Base-by-base conservation (phyloP, 306 rosid species). In the Trifolium pratense region DNA sequence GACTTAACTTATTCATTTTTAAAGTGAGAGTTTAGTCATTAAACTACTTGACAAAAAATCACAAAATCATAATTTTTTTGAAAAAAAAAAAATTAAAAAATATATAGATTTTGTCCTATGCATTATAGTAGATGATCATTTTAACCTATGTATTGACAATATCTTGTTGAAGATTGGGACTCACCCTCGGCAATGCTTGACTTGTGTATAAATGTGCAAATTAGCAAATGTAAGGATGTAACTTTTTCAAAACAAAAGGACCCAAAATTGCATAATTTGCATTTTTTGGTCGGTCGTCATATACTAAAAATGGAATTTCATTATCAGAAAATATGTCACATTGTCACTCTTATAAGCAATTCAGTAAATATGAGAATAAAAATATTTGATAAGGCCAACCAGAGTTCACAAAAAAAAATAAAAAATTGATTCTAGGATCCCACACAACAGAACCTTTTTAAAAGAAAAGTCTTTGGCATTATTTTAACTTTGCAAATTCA, bases 401-500 rank as follows among this genome's bases (percentile, higher is more conserved):
- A 66, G 34, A 48, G 56, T 46, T 40, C 18, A 71, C 25, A 15
- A 43, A 16, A 20, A 60, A 3, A 10, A 9, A 32, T 15, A 43
- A 16, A 20, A 60, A 10, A 9, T 9, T 40, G 26, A 70, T 52
- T 70, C 40, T 32, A 52, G 23, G 75, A 74, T 37, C 75, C 55
- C 25, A 57, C 76, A 74, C 20, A 63, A 72, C 23, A 59, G 1
- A 59, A 29, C 37, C 37, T 43, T 73, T 71, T 57, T 18, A 1
- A 42, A 75, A 32, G 58, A 69, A 78, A 74, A 71, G 61, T 16
- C 29, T 29, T 31, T 26, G 69, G 48, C 64, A 73, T 81, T 75
- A 75, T 78, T 55, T 66, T 49, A 68, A 49, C 80, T 68, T 61
- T 76, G 79, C 23, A 80, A 55, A 29, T 70, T 75, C 29, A 64